Percentiles rank a stretch among this genome's conserved stretches.
phyloP scores from a whole-genome alignment of 495 filamentous ascomycete genomes.

The Penicillium taxi region DNA sequence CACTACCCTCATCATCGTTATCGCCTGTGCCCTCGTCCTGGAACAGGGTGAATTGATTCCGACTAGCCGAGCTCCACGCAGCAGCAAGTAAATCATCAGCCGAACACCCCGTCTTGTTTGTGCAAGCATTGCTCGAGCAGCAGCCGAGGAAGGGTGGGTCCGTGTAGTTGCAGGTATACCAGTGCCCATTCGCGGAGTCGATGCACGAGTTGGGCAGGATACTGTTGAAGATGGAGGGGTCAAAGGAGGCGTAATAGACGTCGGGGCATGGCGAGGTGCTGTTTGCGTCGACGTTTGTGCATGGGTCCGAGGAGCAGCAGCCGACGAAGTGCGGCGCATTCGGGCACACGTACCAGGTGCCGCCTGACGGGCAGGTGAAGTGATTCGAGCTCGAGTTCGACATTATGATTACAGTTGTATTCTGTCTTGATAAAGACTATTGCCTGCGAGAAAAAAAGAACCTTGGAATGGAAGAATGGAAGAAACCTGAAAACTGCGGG shows the following conservation, averaged over 20 bases:
- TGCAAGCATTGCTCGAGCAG: conserved; percentile 14
- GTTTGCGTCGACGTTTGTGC: conserved; percentile 12
- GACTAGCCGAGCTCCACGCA: conserved; percentile 7
- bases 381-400: conserved; percentile 7
- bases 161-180: conserved; percentile 19
- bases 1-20: conserved; percentile 3
- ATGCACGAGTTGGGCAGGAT: conserved; percentile 17
- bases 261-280: conserved; percentile 12
- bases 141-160: conserved; percentile 20
- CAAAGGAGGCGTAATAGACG: conserved; percentile 16
- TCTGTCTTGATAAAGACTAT: conserved; percentile 12
- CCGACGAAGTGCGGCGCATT: conserved; percentile 19
- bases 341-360: conserved; percentile 20
- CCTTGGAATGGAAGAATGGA: conserved; percentile 1
- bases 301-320: conserved; percentile 22
- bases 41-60: conserved; percentile 12
- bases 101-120: conserved; percentile 9
- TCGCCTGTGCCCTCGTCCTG: conserved; percentile 8
- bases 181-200: conserved; percentile 4
- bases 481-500: conserved; percentile 3
- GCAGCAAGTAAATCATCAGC: conserved; percentile 13
- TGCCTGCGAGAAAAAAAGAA: conserved; percentile 4
- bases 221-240: conserved; percentile 4
- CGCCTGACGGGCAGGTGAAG: conserved; percentile 20
- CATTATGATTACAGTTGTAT: conserved; percentile 10